Percentiles rank a stretch among this genome's conserved stretches.
Evolutionary conservation across 2,329 filamentous ascomycete species (phyloP).

Genomic region (Aspergillus neoniger): DNA sequence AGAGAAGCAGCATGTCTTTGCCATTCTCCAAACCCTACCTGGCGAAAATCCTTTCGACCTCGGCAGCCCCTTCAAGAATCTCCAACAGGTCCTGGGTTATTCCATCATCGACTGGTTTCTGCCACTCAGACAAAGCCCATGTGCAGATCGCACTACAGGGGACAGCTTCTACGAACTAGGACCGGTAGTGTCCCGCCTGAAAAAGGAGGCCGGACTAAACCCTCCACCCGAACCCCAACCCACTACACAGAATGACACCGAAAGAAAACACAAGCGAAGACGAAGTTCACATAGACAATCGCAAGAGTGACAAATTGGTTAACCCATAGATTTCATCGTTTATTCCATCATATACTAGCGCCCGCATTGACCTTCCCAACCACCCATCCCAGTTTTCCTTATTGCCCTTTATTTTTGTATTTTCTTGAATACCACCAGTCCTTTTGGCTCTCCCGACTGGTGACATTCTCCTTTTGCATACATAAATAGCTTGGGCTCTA

Average conservation of each 20-base stretch:
- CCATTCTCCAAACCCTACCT: slow-evolving; percentile 70
- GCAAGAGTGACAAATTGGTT: slow-evolving; percentile 4
- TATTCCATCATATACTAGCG: background rate
- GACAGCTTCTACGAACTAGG: slow-evolving; percentile 71
- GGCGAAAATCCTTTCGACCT: slow-evolving; percentile 87
- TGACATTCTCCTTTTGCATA: background rate
- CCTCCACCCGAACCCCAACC: background rate
- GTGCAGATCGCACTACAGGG: slow-evolving; percentile 65
- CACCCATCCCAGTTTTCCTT: background rate
- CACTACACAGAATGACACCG: background rate
- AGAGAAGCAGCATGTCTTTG: slow-evolving; percentile 68
- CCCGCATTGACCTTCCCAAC: background rate
- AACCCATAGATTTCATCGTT: background rate
- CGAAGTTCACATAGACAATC: slow-evolving; percentile 15
- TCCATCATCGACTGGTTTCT: slow-evolving; percentile 75
- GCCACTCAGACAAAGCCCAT: slow-evolving; percentile 74
- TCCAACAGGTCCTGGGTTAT: slow-evolving; percentile 76
- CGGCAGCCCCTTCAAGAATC: slow-evolving; percentile 66
- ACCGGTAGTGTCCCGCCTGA: slow-evolving; percentile 60
- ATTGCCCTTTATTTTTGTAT: background rate
- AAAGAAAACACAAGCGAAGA: slow-evolving; percentile 19
- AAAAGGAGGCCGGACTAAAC: slow-evolving; percentile 47
- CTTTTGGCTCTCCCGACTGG: background rate
- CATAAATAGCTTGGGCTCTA: too few relatives aligned
- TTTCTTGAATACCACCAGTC: background rate